These are phyloP conservation scores for Jatropha multifida DNA, from an alignment of 441 rosid genomes.

Conservation along the genomic window DNA sequence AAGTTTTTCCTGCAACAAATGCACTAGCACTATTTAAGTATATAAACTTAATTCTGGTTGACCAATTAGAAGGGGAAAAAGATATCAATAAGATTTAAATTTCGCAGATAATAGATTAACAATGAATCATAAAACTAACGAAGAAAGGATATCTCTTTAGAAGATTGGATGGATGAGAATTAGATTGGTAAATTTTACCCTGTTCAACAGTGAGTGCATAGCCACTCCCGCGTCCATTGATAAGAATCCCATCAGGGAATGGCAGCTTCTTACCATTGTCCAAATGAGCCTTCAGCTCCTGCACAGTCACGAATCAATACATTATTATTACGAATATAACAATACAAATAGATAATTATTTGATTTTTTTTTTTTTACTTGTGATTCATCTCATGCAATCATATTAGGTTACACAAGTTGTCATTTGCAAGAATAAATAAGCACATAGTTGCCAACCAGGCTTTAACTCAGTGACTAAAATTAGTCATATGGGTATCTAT, in stretches of 20 bases:
- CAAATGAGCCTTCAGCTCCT: slow-evolving; percentile 56
- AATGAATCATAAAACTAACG: neutral
- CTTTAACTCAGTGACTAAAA: no score
- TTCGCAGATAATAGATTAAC: no score
- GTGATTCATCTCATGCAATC: no score
- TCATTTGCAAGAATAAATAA: no score
- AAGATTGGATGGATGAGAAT: neutral
- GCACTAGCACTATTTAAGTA: neutral
- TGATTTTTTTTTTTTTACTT: no score
- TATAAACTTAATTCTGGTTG: neutral
- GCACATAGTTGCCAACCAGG: no score
- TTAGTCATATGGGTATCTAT: no score
- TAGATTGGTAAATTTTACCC: slow-evolving; percentile 34
- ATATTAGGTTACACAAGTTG: no score
- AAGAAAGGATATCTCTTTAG: neutral
- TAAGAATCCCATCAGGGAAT: slow-evolving; percentile 74
- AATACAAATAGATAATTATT: no score
- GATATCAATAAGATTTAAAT: no score
- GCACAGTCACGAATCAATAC: neutral
- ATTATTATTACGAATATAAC: no score
- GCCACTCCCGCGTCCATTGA: slow-evolving; percentile 85
- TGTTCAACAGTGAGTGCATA: slow-evolving; percentile 64
- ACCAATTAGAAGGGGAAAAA: neutral
- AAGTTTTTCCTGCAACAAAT: slow-evolving; percentile 61
- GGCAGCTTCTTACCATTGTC: slow-evolving; percentile 65